phyloP scores from a whole-genome alignment of 768 basidiomycete genomes.

The Trichaptum fuscoviolaceum region DNA sequence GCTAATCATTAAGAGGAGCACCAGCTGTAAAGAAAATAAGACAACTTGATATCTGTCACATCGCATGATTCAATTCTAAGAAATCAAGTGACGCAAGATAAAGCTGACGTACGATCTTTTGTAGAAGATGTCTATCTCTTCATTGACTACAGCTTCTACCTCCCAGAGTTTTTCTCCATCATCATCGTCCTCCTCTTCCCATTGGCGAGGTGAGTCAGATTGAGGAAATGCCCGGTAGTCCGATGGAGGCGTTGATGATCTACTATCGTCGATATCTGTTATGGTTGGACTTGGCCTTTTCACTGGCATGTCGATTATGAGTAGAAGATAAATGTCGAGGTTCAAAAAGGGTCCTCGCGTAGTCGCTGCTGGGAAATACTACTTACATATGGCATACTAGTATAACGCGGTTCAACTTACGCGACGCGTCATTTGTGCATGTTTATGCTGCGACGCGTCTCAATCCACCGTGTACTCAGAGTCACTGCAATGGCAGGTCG shows the following conservation, averaged over 20 bases:
- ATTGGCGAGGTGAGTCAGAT: background rate
- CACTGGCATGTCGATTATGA: background rate
- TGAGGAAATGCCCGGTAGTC: background rate
- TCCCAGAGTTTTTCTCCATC: background rate
- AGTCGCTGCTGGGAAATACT: too few species aligned
- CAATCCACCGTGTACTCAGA: slow-evolving; percentile 6
- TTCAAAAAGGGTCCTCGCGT: too few species aligned
- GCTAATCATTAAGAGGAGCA: background rate
- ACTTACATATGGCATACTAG: too few species aligned
- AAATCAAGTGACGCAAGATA: background rate
- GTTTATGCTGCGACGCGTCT: slow-evolving; percentile 5
- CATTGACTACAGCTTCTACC: background rate
- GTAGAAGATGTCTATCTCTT: background rate
- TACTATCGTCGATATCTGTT: background rate
- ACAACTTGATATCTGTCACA: background rate
- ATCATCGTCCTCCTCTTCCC: background rate
- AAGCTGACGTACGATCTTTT: background rate
- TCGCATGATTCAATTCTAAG: background rate
- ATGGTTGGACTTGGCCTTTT: background rate
- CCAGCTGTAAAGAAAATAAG: background rate
- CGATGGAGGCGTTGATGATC: background rate
- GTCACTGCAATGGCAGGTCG: slow-evolving; percentile 47
- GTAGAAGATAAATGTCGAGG: too few species aligned
- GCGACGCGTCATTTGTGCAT: slow-evolving; percentile 1
- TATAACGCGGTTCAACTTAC: too few species aligned